Evolutionary conservation across 768 basidiomycete genomes (phyloP), one percentile per base, ranked within the genome.

Genomic region (Mycena polygramma): DNA sequence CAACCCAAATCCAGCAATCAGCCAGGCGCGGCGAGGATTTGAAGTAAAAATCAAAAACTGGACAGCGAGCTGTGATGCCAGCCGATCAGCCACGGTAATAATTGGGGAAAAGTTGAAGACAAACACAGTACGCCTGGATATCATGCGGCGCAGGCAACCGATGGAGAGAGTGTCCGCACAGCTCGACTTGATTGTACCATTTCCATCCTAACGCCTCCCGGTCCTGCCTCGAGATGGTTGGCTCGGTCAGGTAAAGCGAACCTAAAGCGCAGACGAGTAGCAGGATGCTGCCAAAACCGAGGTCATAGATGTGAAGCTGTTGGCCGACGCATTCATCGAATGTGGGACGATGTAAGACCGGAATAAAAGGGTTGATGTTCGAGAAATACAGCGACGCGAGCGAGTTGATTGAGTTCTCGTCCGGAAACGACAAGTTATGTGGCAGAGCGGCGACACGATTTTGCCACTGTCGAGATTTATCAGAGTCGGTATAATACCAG

Each of bases 221-320:
- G n/a, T 61, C 52, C 7, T n/a, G 26, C 7, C 8, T 41, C 20
- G 45, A 30, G 8, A 36, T 20, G 17, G 55, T 22, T 9, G 55
- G 11, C 6, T 13, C 36, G 0, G 59, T 13, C n/a, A 57, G 37
- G 35, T 62, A 71, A 22, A 66, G 36, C 9, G 86, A 76, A 1
- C 84, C 90, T 45, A 83, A 74, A 0, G 91, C 89, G 73, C 87
- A 88, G 0, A 89, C 81, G 13, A 88, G 77, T 9, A 90, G 79
- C 51, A 90, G 84, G 1, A 83, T 80, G 4, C 79, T 67, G 0
- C 78, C 81, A 69, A 91, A 89, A 0, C 78, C 73, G 0, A 74
- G 10, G 49, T 87, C 79, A 1, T 74, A 76, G 13, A 80, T 63
- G 71, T 89, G 84, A 6, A 83, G 71, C 0, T 81, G 80, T 6